A percentile compares a stretch with the other conserved stretches of the same genome.
Evolutionary conservation across 2,329 filamentous ascomycete species (phyloP).

Genomic region (Aaosphaeria pasadenensis): DNA sequence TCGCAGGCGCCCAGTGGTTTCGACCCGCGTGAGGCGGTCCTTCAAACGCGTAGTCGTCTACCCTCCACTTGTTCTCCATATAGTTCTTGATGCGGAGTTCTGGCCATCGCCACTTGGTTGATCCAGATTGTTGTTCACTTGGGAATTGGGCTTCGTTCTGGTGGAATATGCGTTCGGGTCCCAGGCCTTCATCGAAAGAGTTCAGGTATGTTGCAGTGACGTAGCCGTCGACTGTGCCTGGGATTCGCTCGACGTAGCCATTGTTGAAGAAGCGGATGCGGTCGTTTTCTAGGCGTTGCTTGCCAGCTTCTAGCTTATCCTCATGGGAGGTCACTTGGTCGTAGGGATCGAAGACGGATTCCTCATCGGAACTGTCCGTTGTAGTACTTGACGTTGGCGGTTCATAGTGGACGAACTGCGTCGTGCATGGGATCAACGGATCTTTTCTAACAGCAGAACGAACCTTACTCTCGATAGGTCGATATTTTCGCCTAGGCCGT

Average conservation of each 20-base stretch:
- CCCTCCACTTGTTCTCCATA: neutral
- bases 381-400: neutral
- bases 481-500: no score
- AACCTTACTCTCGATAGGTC: no score
- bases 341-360: neutral
- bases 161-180: neutral
- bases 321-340: neutral
- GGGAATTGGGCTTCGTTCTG: neutral
- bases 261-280: neutral
- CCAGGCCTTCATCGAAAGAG: neutral
- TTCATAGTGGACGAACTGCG: no score
- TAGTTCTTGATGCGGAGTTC: neutral
- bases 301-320: neutral
- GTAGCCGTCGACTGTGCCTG: neutral
- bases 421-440: no score
- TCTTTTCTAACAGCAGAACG: no score
- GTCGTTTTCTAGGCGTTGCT: slow-evolving; percentile 4
- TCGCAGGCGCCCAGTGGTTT: neutral
- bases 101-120: neutral
- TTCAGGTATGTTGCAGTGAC: neutral
- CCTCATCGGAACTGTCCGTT: neutral
- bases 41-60: neutral
- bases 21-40: neutral
- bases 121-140: neutral
- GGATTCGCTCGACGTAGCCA: neutral